Conservation (phyloP, 192 early-diverging fungal genomes). For the Linnemannia zychae region DNA sequence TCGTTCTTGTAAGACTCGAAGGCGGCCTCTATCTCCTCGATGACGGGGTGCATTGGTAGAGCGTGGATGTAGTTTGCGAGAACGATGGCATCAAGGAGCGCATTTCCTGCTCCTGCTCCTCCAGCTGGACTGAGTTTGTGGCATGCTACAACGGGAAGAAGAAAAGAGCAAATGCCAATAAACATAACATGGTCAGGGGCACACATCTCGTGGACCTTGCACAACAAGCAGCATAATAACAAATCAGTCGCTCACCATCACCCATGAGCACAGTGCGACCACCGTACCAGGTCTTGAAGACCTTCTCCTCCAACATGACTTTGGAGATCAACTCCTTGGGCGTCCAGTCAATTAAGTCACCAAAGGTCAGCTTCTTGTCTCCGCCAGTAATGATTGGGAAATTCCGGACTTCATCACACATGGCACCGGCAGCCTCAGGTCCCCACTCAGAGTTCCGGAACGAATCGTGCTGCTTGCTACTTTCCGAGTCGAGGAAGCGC, state of each 20-base stretch:
- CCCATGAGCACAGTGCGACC: conserved; percentile 30
- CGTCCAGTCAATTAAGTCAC: conserved; percentile 18
- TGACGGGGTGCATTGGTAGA: background rate
- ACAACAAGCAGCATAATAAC: background rate
- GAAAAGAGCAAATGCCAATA: background rate
- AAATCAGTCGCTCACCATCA: conserved; percentile 23
- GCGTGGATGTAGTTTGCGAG: conserved; percentile 2
- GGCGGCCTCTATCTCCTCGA: background rate
- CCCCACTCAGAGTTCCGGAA: conserved; percentile 21
- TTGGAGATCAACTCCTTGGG: conserved; percentile 29
- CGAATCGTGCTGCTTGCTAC: background rate
- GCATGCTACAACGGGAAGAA: background rate
- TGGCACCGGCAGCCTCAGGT: background rate
- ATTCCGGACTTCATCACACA: conserved; percentile 29
- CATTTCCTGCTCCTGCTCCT: conserved; percentile 8
- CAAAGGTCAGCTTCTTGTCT: conserved; percentile 9
- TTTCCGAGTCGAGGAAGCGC: background rate
- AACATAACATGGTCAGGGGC: no score
- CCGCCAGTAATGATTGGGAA: conserved; percentile 16
- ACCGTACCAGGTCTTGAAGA: conserved; percentile 43
- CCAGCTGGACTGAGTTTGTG: conserved; percentile 7
- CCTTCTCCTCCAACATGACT: conserved; percentile 39
- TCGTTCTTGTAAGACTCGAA: background rate
- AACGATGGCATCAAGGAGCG: conserved; percentile 8
- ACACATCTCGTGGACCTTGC: no score